Base-by-base conservation (phyloP, 1,139 yeast species). In the Nakaseomyces kungkrabaensis region DNA sequence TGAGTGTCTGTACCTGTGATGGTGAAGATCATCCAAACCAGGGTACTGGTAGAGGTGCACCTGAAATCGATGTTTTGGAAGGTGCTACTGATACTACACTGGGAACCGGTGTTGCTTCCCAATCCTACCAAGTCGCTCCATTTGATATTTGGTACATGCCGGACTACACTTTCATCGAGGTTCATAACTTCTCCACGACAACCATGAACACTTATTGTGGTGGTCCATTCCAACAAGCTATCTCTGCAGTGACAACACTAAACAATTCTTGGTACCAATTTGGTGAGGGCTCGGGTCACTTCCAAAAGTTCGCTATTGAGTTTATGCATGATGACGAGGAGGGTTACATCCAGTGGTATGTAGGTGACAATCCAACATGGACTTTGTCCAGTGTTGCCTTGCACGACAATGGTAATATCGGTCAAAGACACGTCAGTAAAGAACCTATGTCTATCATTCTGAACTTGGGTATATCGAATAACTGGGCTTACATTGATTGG, bases 401-500 rank as follows among this genome's bases (percentile, higher is more conserved):
- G 45, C 83, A 83, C 52, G 90, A 94, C 22, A 82, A 84, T 63
- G 96, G 96, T 54, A 87, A 87, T 62, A 69, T 88, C 51, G 90
- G 80, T 22, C 77, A 81, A 78, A 77, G 96, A 62, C 66, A 74
- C 49, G 75, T 87, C 44, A 75, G 90, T 9, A 81, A 82, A 65
- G 96, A 87, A 63, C 96, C 96, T 51, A 85, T 87, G 95, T 74
- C 87, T 1, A 72, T 88, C 37, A 71, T 87, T 54, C 65, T 87
- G 72, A 86, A 86, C 65, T 67, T 86, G 67, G 95, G 92, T 66
- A 68, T 87, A 48, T 85, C 95, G 5, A 79, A 80, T 55, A 77
- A 79, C 51, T 86, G 95, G 95, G 82, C 87, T 1, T 82, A 82
- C 62, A 85, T 86, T 54, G 85, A 84, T 64, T 85, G 94, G 92